Evolutionary conservation across 768 basidiomycete genomes (phyloP), one percentile per base, ranked within the genome.

Genomic region (Phaffia australis): DNA sequence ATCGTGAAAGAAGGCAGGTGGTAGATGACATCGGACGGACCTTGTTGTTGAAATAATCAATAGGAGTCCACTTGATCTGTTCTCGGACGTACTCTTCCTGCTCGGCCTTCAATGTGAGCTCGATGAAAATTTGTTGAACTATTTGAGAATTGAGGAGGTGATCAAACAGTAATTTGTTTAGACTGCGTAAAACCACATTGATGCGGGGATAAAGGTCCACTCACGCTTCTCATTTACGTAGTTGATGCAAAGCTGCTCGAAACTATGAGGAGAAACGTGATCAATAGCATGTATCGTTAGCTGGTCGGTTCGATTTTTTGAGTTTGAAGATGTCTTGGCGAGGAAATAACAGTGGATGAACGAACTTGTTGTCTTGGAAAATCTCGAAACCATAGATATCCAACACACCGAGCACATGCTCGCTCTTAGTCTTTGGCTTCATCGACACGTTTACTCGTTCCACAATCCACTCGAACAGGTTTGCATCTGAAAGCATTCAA

Each of bases 11-110:
- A 19, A 7, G 18, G 30, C 25, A 19, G 32, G 18, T 30, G 9
- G 19, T 29, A 27, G 32, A 8, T 19, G 35, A 56, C 7, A 9
- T 32, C 2, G 56, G 21, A 50, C 56, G 27, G 9, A 71, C 71
- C 80, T 92, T 91, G 81, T 93, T 94, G 76, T 94, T 91, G 82
- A 93, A 94, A 76, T 94, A 99, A 72, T 97, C 92, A 82, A 99
- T 99, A 0, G 93, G 93, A 0, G 87, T 94, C 95, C 95, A 99
- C 77, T 97, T 89, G 79, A 99, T 99, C 77, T 94, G 87, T 77
- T 99, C 95, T 65, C 89, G 83, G 32, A 97, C 91, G 73, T 99
- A 99, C 78, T 99, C 95, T 75, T 99, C 95, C 76, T 99, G 95
- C 75, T 99, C 95, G 21, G 94, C 92, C 81, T 99, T 99, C 74